phyloP scores from a whole-genome alignment of 768 basidiomycete genomes.

The Termitomyces sp. region DNA sequence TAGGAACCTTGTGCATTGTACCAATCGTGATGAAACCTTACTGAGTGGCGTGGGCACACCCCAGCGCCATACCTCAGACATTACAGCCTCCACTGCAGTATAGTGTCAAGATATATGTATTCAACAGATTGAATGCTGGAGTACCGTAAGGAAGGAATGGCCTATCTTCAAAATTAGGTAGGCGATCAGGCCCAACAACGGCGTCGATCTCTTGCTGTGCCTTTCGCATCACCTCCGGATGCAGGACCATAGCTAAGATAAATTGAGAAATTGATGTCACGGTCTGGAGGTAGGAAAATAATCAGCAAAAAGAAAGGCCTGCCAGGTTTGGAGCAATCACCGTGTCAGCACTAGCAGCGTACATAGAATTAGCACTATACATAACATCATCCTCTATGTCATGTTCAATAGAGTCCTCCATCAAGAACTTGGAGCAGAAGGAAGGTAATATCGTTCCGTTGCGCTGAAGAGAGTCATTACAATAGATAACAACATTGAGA shows the following conservation, averaged over 20 bases:
- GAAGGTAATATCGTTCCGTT: constrained; percentile 2
- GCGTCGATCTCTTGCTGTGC: constrained; percentile 21
- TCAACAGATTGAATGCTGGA: constrained; percentile 11
- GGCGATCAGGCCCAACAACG: constrained; percentile 18
- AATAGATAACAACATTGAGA: background rate
- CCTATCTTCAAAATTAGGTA: constrained; percentile 21
- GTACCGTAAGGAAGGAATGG: constrained; percentile 16
- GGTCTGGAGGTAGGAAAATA: background rate
- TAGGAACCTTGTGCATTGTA: too few relatives aligned
- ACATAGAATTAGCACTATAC: constrained; percentile 12
- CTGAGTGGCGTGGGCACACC: constrained; percentile 2
- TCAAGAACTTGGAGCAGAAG: background rate
- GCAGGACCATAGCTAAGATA: constrained; percentile 3
- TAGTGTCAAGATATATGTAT: constrained; percentile 3
- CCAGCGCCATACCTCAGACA: constrained; percentile 8
- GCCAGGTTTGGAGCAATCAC: background rate
- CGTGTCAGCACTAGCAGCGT: constrained; percentile 16
- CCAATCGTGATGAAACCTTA: background rate
- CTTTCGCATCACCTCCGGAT: constrained; percentile 11
- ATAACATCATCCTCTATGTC: constrained; percentile 16
- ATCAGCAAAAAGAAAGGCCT: background rate
- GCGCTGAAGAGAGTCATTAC: background rate
- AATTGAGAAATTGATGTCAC: background rate
- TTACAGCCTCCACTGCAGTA: constrained; percentile 1
- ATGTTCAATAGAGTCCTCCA: background rate